A percentile compares a stretch with the other conserved stretches of the same genome.
Evolutionary conservation across 345 rosid species (phyloP).

Genomic region (Viola odorata): DNA sequence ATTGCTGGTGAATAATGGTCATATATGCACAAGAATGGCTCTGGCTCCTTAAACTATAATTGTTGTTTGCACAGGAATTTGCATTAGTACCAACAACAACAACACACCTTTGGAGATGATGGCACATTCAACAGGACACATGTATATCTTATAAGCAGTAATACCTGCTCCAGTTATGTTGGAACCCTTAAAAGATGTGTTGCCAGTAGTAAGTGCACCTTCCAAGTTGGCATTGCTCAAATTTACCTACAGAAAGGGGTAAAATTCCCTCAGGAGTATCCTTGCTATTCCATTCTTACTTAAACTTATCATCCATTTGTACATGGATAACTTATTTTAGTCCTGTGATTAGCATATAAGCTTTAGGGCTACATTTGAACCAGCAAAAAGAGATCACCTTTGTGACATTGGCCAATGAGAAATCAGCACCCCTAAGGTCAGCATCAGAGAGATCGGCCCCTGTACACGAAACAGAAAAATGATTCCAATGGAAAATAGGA

Average conservation of each 20-base stretch:
- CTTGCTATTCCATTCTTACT: no score
- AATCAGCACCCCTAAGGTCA: constrained; percentile 85
- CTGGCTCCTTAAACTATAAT: no score
- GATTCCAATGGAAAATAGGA: neutral
- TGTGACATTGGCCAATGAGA: constrained; percentile 85
- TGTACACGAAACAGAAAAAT: constrained; percentile 15
- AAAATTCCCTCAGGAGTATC: neutral
- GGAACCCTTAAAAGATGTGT: constrained; percentile 93
- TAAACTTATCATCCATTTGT: neutral
- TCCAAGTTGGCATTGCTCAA: constrained; percentile 85
- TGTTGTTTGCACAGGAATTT: no score
- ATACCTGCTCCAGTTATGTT: constrained; percentile 82
- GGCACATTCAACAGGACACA: no score
- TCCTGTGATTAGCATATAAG: neutral
- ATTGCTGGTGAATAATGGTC: no score
- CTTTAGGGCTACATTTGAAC: neutral
- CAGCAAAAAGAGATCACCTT: constrained; percentile 40
- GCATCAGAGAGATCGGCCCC: constrained; percentile 94
- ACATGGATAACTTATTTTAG: neutral
- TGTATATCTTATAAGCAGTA: no score
- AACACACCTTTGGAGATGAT: no score
- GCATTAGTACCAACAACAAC: no score
- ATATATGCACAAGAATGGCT: no score
- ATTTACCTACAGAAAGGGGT: constrained; percentile 51
- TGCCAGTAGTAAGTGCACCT: constrained; percentile 87